Evolutionary conservation across 2,329 filamentous ascomycete genomes (phyloP).

Genomic region (Fusarium decemcellulare): DNA sequence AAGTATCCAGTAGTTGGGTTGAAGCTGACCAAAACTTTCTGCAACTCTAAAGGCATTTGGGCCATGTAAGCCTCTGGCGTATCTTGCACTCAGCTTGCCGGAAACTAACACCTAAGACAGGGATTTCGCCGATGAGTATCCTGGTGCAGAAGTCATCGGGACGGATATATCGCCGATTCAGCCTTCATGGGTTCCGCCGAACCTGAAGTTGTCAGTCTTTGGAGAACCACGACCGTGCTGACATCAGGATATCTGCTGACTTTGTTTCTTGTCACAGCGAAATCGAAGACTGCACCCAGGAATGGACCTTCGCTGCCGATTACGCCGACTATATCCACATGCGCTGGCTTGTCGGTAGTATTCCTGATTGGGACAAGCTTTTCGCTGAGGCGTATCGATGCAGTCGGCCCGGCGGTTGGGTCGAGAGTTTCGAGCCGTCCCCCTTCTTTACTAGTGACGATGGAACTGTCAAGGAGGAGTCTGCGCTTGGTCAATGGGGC

Average conservation of each 20-base stretch:
- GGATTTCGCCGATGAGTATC: slow-evolving; percentile 60
- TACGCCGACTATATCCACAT: slow-evolving; percentile 27
- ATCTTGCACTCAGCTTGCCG: neutral
- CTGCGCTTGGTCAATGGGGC: slow-evolving; percentile 24
- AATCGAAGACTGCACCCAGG: slow-evolving; percentile 27
- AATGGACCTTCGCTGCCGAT: slow-evolving; percentile 21
- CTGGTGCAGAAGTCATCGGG: slow-evolving; percentile 58
- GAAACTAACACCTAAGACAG: slow-evolving; percentile 49
- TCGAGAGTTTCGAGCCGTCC: slow-evolving; percentile 25
- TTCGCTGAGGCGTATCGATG: slow-evolving; percentile 19
- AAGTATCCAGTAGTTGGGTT: too few relatives aligned
- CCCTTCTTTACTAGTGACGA: slow-evolving; percentile 23
- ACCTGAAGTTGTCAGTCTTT: neutral
- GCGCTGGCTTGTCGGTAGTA: slow-evolving; percentile 26
- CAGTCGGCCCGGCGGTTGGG: slow-evolving; percentile 20
- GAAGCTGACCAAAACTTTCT: neutral
- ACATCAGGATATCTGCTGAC: neutral
- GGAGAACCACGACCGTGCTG: too few relatives aligned
- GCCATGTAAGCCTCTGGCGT: too few relatives aligned
- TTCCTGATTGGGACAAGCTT: slow-evolving; percentile 17
- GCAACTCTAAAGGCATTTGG: neutral
- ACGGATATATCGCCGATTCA: slow-evolving; percentile 72
- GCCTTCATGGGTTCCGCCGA: slow-evolving; percentile 56
- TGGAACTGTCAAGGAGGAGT: slow-evolving; percentile 2
- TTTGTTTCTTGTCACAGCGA: neutral